Conservation (phyloP, 306 rosid genomes). For the Heteromeles arbutifolia region DNA sequence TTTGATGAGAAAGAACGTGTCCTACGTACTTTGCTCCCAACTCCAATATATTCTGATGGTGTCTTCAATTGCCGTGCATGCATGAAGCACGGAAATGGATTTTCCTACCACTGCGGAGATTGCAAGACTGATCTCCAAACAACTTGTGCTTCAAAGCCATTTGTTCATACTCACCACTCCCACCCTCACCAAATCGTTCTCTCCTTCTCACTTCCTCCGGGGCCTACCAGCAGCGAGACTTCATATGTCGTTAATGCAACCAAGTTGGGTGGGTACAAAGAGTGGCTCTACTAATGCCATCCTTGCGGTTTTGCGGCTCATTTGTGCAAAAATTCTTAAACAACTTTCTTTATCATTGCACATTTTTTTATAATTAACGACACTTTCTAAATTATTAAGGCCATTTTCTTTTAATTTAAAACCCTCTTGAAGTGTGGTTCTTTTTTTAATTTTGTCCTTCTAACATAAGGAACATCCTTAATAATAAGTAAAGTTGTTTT, state of each 20-base stretch:
- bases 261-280: background rate
- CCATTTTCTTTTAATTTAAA: too few species aligned
- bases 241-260: background rate
- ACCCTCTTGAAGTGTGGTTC: too few species aligned
- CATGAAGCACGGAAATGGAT: slow-evolving; percentile 1
- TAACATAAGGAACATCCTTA: too few species aligned
- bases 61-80: slow-evolving; percentile 2
- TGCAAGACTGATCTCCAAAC: background rate
- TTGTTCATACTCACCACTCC: background rate
- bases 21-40: background rate
- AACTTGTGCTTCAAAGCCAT: background rate
- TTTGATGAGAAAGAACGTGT: background rate
- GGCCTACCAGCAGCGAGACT: background rate
- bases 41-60: background rate
- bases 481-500: too few species aligned
- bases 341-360: too few species aligned
- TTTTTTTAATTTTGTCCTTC: too few species aligned
- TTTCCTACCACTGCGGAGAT: background rate
- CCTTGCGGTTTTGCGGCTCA: background rate
- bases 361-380: too few species aligned
- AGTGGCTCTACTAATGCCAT: slow-evolving; percentile 5
- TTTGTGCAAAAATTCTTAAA: background rate
- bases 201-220: background rate
- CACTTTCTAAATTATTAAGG: too few species aligned
- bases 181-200: slow-evolving; percentile 10